Evolutionary conservation across 2,329 filamentous ascomycete species (phyloP), one percentile per base, ranked within the genome.

Genomic region (Fusarium marasasianum): DNA sequence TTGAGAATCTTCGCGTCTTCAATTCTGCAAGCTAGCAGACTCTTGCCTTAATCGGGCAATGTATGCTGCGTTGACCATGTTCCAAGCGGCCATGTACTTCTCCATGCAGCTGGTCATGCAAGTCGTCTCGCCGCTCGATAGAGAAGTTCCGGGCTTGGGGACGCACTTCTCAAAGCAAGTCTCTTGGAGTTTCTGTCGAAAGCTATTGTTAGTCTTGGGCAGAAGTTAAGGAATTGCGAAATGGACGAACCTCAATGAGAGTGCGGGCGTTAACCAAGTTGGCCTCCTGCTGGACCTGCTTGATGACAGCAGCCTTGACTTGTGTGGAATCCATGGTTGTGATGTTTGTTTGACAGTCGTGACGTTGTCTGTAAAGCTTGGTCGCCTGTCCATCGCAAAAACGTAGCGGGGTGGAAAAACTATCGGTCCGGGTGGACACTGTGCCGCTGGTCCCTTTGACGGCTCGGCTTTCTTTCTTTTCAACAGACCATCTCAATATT

Each of bases 11-110:
- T 24, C 41, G 59, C 24, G 38, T 65, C 63, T 48, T 33, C 43
- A 51, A 48, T 41, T 40, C 29, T 58, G 50, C 45, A 43, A 40
- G 44, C 24, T 55, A 50, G 66, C 67, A 66, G 84, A 84, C 84
- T 92, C 91, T 74, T 87, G 86, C 82, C 92, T 90, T 83, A 91
- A 82, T 76, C 89, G 87, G 72, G 83, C 83, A 79, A 94, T 89
- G 81, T 94, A 94, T 45, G 91, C 87, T 54, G 87, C 83, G 84
- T 91, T 93, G 79, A 94, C 91, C 72, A 88, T 85, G 84, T 95
- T 95, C 93, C 93, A 96, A 17, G 92, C 89, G 38, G 87, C 85
- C 87, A 95, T 94, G 87, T 95, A 96, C 83, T 95, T 95, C 79
- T 95, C 93, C 90, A 95, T 93, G 86, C 93, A 96, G 69, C 88